These are phyloP conservation scores for Eutypa lata DNA, from an alignment of 2,329 filamentous ascomycete species.

Conservation along the genomic window DNA sequence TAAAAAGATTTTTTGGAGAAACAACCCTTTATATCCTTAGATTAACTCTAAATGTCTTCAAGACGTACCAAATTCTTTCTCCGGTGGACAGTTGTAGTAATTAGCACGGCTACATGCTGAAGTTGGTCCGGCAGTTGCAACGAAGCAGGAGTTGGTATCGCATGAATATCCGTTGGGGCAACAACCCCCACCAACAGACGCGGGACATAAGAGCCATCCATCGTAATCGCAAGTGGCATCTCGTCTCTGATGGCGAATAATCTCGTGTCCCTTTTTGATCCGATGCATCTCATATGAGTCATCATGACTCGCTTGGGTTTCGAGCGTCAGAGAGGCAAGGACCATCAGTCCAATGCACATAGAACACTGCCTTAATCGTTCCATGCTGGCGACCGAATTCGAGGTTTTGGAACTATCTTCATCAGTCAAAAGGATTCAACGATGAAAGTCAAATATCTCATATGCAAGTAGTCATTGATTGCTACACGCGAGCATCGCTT, in stretches of 20 bases:
- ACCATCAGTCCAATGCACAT: slow-evolving; percentile 13
- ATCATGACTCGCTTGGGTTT: slow-evolving; percentile 5
- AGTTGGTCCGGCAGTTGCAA: slow-evolving; percentile 40
- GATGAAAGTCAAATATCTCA: neutral
- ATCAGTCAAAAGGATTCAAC: neutral
- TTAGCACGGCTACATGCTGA: slow-evolving; percentile 32
- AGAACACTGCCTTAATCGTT: slow-evolving; percentile 9
- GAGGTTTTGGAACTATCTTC: neutral
- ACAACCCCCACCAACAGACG: slow-evolving; percentile 37
- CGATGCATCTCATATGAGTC: slow-evolving; percentile 19
- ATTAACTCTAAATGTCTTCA: too few relatives aligned
- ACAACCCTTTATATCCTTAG: slow-evolving; percentile 5
- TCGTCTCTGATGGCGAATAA: slow-evolving; percentile 21
- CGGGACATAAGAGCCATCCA: slow-evolving; percentile 20
- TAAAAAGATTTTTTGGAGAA: slow-evolving; percentile 32
- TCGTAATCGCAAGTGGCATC: slow-evolving; percentile 18
- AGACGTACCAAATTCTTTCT: slow-evolving; percentile 26
- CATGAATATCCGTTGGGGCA: slow-evolving; percentile 49
- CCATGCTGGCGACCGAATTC: slow-evolving; percentile 14
- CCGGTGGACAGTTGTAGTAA: slow-evolving; percentile 40
- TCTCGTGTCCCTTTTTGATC: slow-evolving; percentile 20
- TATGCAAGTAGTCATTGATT: neutral
- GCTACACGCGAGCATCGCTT: neutral
- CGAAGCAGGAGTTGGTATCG: slow-evolving; percentile 43
- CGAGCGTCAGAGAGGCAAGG: slow-evolving; percentile 10